phyloP scores from a whole-genome alignment of 208 protist genomes.

The Leishmania amazonensis region DNA sequence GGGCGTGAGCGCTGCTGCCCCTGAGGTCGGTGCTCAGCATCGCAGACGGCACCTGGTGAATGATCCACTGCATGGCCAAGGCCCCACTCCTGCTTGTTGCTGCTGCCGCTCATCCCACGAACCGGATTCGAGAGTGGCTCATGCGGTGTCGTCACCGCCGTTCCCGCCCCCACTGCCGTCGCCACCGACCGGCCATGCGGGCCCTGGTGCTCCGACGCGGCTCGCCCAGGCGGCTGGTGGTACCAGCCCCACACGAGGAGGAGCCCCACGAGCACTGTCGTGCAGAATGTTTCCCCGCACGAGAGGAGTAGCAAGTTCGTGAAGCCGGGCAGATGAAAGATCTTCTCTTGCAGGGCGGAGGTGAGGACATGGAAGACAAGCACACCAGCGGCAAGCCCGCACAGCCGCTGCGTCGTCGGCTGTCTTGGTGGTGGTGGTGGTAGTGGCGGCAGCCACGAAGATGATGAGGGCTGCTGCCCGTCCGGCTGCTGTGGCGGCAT shows the following conservation, averaged over 20 bases:
- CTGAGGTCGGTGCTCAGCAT: background rate
- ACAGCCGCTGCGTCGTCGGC: constrained; percentile 29
- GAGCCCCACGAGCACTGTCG: constrained; percentile 27
- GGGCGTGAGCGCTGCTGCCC: background rate
- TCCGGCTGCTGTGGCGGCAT: background rate
- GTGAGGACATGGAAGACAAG: constrained; percentile 52
- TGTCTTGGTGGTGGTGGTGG: background rate
- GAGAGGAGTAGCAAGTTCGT: constrained; percentile 46
- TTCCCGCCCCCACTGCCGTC: background rate
- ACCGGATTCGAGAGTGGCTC: background rate
- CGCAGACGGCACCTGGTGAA: background rate
- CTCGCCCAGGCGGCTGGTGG: background rate
- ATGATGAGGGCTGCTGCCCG: background rate
- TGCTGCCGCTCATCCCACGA: background rate
- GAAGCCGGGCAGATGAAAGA: constrained; percentile 68
- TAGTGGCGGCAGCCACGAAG: background rate
- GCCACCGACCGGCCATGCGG: background rate
- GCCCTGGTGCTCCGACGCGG: background rate
- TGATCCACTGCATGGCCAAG: background rate
- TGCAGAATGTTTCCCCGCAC: constrained; percentile 38
- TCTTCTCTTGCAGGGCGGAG: constrained; percentile 44
- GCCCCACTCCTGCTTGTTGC: background rate
- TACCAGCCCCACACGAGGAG: constrained; percentile 23
- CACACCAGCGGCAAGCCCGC: constrained; percentile 27
- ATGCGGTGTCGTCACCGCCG: background rate